Evolutionary conservation across 192 early-diverging fungal species (phyloP), one percentile per base, ranked within the genome.

Genomic region (Backusella psychrophila): DNA sequence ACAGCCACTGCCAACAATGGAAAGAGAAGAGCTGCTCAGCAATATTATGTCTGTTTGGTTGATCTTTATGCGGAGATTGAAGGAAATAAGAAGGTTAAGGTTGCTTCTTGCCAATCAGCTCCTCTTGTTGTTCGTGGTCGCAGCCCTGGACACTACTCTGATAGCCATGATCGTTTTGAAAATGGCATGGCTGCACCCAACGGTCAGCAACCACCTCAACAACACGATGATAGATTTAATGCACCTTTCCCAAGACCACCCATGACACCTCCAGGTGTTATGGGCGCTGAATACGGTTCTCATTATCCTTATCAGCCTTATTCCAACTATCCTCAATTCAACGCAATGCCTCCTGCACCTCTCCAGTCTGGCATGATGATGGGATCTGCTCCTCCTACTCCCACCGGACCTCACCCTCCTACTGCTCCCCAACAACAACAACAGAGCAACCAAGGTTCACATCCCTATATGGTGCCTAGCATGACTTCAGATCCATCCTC

Each of bases 1-100:
- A 93, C 93, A 0, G 96, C 97, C 14, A 99, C 97, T 0, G 94
- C 95, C 31, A 99, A 98, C 83, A 98, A 97, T 77, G 95, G 95
- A 65, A 96, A 96, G 81, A 90, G 96, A 56, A 85, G 94, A 29
- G 95, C 94, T 17, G 95, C 96, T 12, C 97, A 99, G 80, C 97
- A 99, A 81, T 97, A 96, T 82, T 96, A 97, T 74, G 87, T 91
- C n/a, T 86, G 98, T 46, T 79, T 87, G 23, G 89, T 96, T 0
- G 92, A 94, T 75, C 85, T 98, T 36, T 92, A 86, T 79, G 96
- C 89, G 17, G 87, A 92, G 65, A 87, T 86, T 36, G 89, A 87
- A 15, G 87, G 86, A 44, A 91, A 91, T 53, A 85, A 87, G 14
- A 71, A 73, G 71, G 46, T 90, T 39, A 81, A 82, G 69, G 86